Evolutionary conservation across 495 filamentous ascomycete genomes (phyloP).

Genomic region (Parmelia sp.): DNA sequence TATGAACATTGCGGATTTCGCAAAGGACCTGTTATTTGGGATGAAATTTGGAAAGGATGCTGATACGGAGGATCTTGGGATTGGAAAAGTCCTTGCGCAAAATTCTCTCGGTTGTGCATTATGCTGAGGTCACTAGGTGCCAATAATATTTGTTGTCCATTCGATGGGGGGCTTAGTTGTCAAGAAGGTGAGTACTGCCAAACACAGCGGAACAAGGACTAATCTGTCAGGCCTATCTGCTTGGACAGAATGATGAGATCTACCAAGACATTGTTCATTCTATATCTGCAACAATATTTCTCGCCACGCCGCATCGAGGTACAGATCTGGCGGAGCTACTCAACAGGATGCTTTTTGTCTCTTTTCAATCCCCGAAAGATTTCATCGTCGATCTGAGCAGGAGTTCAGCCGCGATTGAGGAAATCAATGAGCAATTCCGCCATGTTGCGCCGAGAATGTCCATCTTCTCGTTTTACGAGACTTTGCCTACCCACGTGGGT

Average conservation of each 20-base stretch:
- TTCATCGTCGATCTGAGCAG: neutral
- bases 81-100: slow-evolving; percentile 21
- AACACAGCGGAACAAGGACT: neutral
- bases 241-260: slow-evolving; percentile 34
- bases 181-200: slow-evolving; percentile 36
- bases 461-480: slow-evolving; percentile 47
- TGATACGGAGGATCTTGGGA: slow-evolving; percentile 16
- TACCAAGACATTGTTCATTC: slow-evolving; percentile 34
- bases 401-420: neutral
- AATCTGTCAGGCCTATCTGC: slow-evolving; percentile 29
- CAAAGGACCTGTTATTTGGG: slow-evolving; percentile 33
- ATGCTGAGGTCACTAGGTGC: slow-evolving; percentile 18
- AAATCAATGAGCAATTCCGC: slow-evolving; percentile 47
- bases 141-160: slow-evolving; percentile 40
- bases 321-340: slow-evolving; percentile 37
- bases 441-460: slow-evolving; percentile 32
- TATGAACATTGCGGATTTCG: slow-evolving; percentile 33
- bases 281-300: slow-evolving; percentile 39
- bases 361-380: slow-evolving; percentile 20
- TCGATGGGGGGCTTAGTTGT: slow-evolving; percentile 44
- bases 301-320: slow-evolving; percentile 47
- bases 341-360: slow-evolving; percentile 30
- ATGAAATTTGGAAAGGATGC: slow-evolving; percentile 30
- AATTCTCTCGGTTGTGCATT: neutral
- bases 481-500: slow-evolving; percentile 32